These are phyloP conservation scores for Auriscalpium orientale DNA, from an alignment of 768 basidiomycete species.

Conservation along the genomic window DNA sequence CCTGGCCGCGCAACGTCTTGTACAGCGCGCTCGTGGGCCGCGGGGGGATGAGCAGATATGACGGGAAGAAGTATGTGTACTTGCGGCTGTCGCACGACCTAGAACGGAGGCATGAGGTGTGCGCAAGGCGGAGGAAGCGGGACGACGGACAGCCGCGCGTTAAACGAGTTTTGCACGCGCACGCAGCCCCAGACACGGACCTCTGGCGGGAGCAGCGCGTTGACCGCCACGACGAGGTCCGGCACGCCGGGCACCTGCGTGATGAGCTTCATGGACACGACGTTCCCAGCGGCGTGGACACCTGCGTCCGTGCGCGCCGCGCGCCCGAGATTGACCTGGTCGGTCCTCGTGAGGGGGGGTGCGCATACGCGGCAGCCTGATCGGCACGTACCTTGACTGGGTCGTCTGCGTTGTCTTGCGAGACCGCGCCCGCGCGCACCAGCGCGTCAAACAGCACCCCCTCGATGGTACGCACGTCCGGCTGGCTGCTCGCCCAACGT, in stretches of 20 bases:
- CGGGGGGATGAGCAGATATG: constrained; percentile 87
- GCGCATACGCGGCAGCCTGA: neutral
- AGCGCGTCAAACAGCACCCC: constrained; percentile 83
- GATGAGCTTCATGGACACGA: constrained; percentile 90
- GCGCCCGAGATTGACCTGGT: constrained; percentile 72
- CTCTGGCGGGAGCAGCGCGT: constrained; percentile 82
- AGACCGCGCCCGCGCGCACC: constrained; percentile 88
- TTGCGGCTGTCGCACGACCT: constrained; percentile 92
- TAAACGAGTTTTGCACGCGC: constrained; percentile 74
- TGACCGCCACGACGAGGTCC: constrained; percentile 67
- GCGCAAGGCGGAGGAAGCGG: neutral
- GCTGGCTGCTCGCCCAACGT: constrained; percentile 44
- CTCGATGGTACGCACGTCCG: constrained; percentile 76
- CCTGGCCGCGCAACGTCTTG: constrained; percentile 32
- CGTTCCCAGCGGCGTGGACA: constrained; percentile 93
- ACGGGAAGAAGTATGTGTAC: constrained; percentile 96
- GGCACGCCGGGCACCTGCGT: constrained; percentile 60
- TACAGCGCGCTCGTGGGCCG: constrained; percentile 64
- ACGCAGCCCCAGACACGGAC: constrained; percentile 92
- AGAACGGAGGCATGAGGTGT: constrained; percentile 6
- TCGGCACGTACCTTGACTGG: constrained; percentile 61
- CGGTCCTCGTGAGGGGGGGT: neutral
- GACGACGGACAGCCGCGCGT: constrained; percentile 55
- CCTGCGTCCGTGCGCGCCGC: constrained; percentile 96
- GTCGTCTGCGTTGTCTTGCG: constrained; percentile 87